phyloP scores from a whole-genome alignment of 2,329 filamentous ascomycete genomes.

The Huntiella decipiens region DNA sequence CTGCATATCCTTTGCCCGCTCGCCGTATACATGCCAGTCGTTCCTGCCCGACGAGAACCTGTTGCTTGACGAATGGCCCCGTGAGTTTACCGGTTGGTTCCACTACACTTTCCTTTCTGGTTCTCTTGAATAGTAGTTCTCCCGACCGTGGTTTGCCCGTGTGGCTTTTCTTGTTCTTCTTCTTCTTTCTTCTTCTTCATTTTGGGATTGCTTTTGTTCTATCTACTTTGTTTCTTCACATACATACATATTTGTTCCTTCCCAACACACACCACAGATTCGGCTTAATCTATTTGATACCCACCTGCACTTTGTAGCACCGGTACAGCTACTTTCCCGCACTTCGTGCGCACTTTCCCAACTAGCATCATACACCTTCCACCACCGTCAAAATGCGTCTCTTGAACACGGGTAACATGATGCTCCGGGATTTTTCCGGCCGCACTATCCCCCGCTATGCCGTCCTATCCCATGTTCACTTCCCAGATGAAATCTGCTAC shows the following conservation, averaged over 20 bases:
- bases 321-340: too few relatives aligned
- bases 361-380: background rate
- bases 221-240: background rate
- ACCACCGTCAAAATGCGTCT: conserved; percentile 8
- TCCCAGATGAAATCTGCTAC: conserved; percentile 6
- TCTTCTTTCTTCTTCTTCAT: background rate
- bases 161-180: background rate
- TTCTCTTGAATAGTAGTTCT: background rate
- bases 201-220: background rate
- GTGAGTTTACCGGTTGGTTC: too few relatives aligned
- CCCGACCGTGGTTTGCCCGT: background rate
- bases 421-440: conserved; percentile 8
- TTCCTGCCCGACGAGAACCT: too few relatives aligned
- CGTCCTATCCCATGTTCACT: conserved; percentile 8
- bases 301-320: too few relatives aligned
- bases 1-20: too few relatives aligned
- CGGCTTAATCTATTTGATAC: background rate
- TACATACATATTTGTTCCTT: background rate
- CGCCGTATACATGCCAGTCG: too few relatives aligned
- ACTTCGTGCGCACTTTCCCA: too few relatives aligned
- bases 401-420: conserved; percentile 6
- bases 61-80: too few relatives aligned
- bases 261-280: background rate
- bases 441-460: conserved; percentile 6
- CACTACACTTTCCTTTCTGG: background rate